Evolutionary conservation across 495 filamentous ascomycete species (phyloP).

Genomic region (Lineolata rhizophorae): DNA sequence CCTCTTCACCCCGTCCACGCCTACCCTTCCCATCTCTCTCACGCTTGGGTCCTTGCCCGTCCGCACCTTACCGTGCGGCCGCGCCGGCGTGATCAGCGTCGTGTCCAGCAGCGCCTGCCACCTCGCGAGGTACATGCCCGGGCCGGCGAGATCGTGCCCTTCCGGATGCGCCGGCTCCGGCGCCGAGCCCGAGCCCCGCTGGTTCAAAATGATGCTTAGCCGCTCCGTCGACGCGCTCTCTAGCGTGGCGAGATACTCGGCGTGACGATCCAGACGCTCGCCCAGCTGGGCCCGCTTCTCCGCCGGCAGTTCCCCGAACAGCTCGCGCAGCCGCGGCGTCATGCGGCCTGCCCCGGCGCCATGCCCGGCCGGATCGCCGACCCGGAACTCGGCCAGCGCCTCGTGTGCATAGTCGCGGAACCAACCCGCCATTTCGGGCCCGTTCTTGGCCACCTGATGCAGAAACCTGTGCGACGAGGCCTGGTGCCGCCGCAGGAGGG

Average conservation of each 20-base stretch:
- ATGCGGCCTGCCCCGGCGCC: constrained; percentile 22
- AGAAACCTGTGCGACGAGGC: constrained; percentile 34
- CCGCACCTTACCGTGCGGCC: constrained; percentile 21
- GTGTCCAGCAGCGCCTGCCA: constrained; percentile 42
- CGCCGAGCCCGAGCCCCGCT: constrained; percentile 8
- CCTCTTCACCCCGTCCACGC: constrained; percentile 19
- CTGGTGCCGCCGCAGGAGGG: constrained; percentile 30
- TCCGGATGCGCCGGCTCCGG: no score
- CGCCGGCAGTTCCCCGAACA: constrained; percentile 24
- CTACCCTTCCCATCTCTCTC: constrained; percentile 25
- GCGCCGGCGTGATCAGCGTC: constrained; percentile 32
- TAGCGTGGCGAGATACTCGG: constrained; percentile 27
- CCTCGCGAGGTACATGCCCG: constrained; percentile 37
- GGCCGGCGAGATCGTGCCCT: constrained; percentile 17
- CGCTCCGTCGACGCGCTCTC: constrained; percentile 23
- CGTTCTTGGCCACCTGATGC: constrained; percentile 37
- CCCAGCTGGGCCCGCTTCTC: constrained; percentile 17
- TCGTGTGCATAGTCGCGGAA: constrained; percentile 25
- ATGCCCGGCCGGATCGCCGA: constrained; percentile 1
- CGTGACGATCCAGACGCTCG: constrained; percentile 27
- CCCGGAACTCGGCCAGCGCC: constrained; percentile 20
- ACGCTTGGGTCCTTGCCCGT: constrained; percentile 28
- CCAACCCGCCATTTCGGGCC: constrained; percentile 29
- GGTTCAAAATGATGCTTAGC: constrained; percentile 18
- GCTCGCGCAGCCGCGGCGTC: constrained; percentile 19